Evolutionary conservation across 495 filamentous ascomycete species (phyloP).

Genomic region (Hypoxylon perforatum): DNA sequence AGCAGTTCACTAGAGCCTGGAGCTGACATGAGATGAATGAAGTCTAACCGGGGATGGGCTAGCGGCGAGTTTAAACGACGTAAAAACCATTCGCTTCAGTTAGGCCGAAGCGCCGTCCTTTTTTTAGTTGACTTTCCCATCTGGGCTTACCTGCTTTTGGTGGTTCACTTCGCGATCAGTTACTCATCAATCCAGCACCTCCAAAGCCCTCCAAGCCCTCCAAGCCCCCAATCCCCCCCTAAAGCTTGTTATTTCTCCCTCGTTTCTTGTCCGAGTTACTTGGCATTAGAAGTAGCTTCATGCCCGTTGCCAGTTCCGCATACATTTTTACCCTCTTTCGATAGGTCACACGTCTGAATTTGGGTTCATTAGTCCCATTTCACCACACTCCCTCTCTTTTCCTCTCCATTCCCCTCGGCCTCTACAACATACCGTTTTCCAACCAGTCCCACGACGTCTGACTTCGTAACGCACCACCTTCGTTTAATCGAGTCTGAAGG

Average conservation of each 20-base stretch:
- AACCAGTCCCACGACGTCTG: constrained; percentile 15
- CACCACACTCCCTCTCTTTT: constrained; percentile 1
- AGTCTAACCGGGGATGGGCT: too few relatives aligned
- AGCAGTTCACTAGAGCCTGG: too few relatives aligned
- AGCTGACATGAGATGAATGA: too few relatives aligned
- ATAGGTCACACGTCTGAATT: constrained; percentile 31
- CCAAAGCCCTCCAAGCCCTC: constrained; percentile 7
- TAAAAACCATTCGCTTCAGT: too few relatives aligned
- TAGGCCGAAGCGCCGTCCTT: too few relatives aligned
- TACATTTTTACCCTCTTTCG: constrained; percentile 20
- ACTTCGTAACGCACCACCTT: constrained; percentile 25
- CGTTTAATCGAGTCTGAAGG: constrained; percentile 29
- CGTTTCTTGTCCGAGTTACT: constrained; percentile 21
- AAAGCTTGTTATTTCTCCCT: constrained; percentile 25
- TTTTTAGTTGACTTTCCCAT: too few relatives aligned
- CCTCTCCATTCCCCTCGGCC: not conserved
- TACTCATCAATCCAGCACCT: constrained; percentile 21
- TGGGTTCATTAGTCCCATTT: constrained; percentile 15
- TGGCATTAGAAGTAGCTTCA: constrained; percentile 3
- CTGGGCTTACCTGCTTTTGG: too few relatives aligned
- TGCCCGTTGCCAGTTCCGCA: constrained; percentile 15
- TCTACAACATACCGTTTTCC: not conserved
- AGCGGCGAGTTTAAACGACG: too few relatives aligned
- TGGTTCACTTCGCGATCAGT: too few relatives aligned
- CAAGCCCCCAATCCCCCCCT: constrained; percentile 2